These are phyloP conservation scores for Drechslerella stenobrocha DNA, from an alignment of 2,329 filamentous ascomycete species.

Conservation along the genomic window DNA sequence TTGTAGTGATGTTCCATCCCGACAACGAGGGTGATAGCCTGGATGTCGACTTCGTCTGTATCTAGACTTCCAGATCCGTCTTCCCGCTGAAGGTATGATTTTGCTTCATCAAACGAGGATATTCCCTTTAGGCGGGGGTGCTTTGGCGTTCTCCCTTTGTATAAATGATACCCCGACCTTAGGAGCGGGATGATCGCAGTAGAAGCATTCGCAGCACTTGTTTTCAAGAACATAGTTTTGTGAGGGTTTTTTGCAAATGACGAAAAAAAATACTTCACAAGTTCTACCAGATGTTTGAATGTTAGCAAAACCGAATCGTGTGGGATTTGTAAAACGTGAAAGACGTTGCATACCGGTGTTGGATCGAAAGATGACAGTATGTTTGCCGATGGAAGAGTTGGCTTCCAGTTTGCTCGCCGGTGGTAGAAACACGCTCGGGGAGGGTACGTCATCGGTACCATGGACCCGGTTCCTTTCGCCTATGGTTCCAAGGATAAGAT, in stretches of 20 bases:
- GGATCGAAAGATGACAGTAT: conserved; percentile 26
- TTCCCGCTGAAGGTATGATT: conserved; percentile 31
- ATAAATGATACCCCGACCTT: conserved; percentile 28
- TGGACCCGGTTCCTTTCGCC: conserved; percentile 41
- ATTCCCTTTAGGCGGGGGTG: conserved; percentile 34
- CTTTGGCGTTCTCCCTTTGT: conserved; percentile 23
- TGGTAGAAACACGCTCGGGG: conserved; percentile 34
- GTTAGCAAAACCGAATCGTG: neutral
- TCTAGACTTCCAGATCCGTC: conserved; percentile 14
- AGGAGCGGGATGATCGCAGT: conserved; percentile 27
- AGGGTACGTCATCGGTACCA: conserved; percentile 30
- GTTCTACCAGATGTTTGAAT: conserved; percentile 1
- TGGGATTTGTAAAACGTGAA: neutral
- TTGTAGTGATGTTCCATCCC: conserved; percentile 25
- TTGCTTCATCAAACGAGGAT: conserved; percentile 30
- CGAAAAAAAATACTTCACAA: conserved; percentile 40
- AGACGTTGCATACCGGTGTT: conserved; percentile 13
- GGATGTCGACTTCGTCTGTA: conserved; percentile 40
- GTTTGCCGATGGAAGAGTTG: neutral
- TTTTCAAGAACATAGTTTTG: conserved; percentile 21
- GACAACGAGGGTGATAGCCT: conserved; percentile 25
- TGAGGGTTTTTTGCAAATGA: conserved; percentile 18
- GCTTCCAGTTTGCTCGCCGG: neutral
- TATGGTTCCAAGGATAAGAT: conserved; percentile 40
- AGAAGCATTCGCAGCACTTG: conserved; percentile 32